A percentile compares a stretch with the other conserved stretches of the same genome.
Conservation (phyloP, 345 rosid species). For the Heritiera fomes region DNA sequence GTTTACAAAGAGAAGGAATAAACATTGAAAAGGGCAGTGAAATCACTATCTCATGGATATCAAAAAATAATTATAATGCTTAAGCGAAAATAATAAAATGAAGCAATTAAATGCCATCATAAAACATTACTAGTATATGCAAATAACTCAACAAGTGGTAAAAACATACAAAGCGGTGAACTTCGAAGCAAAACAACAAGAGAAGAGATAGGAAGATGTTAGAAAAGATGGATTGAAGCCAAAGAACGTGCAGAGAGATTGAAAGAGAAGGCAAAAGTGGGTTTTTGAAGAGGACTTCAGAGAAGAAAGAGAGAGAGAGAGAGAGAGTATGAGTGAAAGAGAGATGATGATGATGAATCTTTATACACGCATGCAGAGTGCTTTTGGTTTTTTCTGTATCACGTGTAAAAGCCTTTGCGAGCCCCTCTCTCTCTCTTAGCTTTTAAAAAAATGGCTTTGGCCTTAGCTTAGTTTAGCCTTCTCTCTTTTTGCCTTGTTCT, state of each 20-base stretch:
- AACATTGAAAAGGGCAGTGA: constrained; percentile 90
- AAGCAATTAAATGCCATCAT: constrained; percentile 27
- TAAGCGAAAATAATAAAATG: constrained; percentile 8
- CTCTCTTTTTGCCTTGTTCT: constrained; percentile 26
- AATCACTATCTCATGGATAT: constrained; percentile 59
- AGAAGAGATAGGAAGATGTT: neutral
- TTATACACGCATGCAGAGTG: constrained; percentile 94
- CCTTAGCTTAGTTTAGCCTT: constrained; percentile 15
- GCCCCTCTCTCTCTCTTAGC: constrained; percentile 6
- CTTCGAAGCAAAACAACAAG: constrained; percentile 19
- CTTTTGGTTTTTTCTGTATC: constrained; percentile 86
- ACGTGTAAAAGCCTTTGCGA: constrained; percentile 75
- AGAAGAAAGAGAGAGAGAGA: neutral
- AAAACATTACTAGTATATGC: neutral
- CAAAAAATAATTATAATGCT: constrained; percentile 27
- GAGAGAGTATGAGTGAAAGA: neutral
- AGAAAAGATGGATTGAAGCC: constrained; percentile 30
- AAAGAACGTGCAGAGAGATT: constrained; percentile 25
- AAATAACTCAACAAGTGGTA: constrained; percentile 25
- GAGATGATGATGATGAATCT: constrained; percentile 58
- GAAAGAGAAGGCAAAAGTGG: constrained; percentile 24
- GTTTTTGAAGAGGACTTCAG: constrained; percentile 28
- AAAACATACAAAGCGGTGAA: neutral
- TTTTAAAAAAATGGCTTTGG: constrained; percentile 13
- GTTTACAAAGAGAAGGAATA: constrained; percentile 78